Evolutionary conservation across 768 basidiomycete genomes (phyloP).

Genomic region (Xerocomellus amylosporus): DNA sequence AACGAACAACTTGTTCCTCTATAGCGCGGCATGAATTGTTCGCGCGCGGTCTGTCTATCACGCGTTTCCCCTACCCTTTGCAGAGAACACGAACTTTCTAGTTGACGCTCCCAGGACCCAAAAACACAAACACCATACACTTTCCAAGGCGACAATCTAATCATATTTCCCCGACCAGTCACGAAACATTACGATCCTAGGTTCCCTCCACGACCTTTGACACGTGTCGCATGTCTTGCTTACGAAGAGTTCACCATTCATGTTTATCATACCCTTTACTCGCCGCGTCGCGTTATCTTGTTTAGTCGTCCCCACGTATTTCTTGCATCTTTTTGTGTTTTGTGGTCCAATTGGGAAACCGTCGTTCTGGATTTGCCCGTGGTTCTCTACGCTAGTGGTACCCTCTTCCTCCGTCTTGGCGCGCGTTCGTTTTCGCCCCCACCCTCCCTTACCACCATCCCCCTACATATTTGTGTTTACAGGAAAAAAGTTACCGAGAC

Average conservation of each 20-base stretch:
- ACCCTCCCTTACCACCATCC: not conserved
- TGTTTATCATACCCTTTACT: slow-evolving; percentile 32
- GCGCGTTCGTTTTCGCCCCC: slow-evolving; percentile 11
- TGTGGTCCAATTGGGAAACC: slow-evolving; percentile 20
- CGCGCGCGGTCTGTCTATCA: slow-evolving; percentile 1
- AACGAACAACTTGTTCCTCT: slow-evolving; percentile 48
- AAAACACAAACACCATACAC: slow-evolving; percentile 15
- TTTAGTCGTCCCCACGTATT: slow-evolving; percentile 23
- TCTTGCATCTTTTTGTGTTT: slow-evolving; percentile 25
- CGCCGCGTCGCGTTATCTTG: slow-evolving; percentile 29
- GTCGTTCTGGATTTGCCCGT: slow-evolving; percentile 18
- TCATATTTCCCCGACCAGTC: slow-evolving; percentile 18
- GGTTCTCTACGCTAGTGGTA: slow-evolving; percentile 17
- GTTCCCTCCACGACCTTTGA: slow-evolving; percentile 10
- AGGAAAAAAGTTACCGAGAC: slow-evolving; percentile 21
- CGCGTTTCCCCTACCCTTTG: not conserved
- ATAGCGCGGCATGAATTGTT: slow-evolving; percentile 39
- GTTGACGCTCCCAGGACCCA: slow-evolving; percentile 12
- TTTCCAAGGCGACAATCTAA: slow-evolving; percentile 30
- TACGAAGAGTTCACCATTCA: slow-evolving; percentile 27
- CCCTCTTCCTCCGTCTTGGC: not conserved
- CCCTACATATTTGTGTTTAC: slow-evolving; percentile 22
- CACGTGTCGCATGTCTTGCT: slow-evolving; percentile 29
- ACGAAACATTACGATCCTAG: slow-evolving; percentile 25
- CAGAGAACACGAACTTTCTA: slow-evolving; percentile 15